Evolutionary conservation across 352 stramenopile species (phyloP).

Genomic region (Lagenidium sp.): DNA sequence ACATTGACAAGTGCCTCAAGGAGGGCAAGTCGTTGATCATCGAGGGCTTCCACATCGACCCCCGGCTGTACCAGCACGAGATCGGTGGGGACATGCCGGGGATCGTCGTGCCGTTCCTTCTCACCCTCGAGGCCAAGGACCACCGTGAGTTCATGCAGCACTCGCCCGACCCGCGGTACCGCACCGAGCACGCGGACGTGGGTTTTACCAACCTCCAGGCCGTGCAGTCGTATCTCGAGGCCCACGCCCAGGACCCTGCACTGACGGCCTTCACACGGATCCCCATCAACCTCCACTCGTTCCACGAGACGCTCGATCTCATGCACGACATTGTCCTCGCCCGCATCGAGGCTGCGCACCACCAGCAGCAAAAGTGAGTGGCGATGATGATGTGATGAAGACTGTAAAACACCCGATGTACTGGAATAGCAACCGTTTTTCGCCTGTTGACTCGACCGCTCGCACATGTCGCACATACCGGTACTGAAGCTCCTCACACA

Average conservation of each 20-base stretch:
- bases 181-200: conserved; percentile 31
- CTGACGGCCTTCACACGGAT: conserved; percentile 69
- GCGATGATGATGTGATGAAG: no score
- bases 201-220: conserved; percentile 71
- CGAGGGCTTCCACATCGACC: conserved; percentile 82
- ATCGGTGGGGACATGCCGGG: conserved; percentile 30
- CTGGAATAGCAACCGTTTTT: no score
- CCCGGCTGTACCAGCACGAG: conserved; percentile 75
- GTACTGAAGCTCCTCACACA: no score
- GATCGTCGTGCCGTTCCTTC: conserved; percentile 70
- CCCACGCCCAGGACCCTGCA: conserved; percentile 28
- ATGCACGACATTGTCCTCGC: conserved; percentile 83
- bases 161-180: conserved; percentile 77
- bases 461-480: no score
- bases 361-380: conserved; percentile 11
- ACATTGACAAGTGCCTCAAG: conserved; percentile 86
- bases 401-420: no score
- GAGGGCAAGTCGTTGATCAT: conserved; percentile 87
- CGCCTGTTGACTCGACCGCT: no score
- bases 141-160: conserved; percentile 77
- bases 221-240: conserved; percentile 67
- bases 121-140: conserved; percentile 34
- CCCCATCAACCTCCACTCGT: conserved; percentile 77
- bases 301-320: conserved; percentile 76
- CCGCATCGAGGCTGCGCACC: conserved; percentile 74